Evolutionary conservation across 176 grass and related monocot species (phyloP).

Genomic region (Oryza punctata): DNA sequence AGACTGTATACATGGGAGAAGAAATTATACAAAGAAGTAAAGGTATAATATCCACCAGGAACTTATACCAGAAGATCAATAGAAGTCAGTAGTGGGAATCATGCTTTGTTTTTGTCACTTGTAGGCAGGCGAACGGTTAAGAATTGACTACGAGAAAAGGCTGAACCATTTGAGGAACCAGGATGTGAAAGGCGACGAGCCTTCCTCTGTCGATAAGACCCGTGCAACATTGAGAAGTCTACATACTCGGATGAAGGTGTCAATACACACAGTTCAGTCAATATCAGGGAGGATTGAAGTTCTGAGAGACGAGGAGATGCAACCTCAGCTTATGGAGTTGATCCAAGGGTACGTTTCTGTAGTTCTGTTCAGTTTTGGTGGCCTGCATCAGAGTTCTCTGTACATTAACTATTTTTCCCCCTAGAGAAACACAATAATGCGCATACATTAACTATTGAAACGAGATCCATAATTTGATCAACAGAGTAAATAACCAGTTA

Average conservation of each 20-base stretch:
- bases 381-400: background rate
- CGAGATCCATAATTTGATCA: background rate
- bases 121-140: conserved; percentile 75
- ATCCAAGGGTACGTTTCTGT: conserved; percentile 66
- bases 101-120: conserved; percentile 42
- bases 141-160: conserved; percentile 91
- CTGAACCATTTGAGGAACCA: conserved; percentile 73
- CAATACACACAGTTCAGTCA: conserved; percentile 88
- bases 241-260: conserved; percentile 78
- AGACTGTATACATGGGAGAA: conserved; percentile 96
- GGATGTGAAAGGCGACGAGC: conserved; percentile 71
- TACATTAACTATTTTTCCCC: background rate
- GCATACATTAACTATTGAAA: conserved; percentile 34
- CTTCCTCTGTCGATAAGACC: conserved; percentile 67
- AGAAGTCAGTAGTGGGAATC: background rate
- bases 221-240: conserved; percentile 67
- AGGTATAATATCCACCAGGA: conserved; percentile 52
- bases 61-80: conserved; percentile 13
- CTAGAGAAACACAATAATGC: conserved; percentile 2
- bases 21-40: conserved; percentile 97
- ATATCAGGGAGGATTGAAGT: conserved; percentile 87
- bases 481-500: background rate
- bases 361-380: conserved; percentile 5
- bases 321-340: conserved; percentile 83
- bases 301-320: conserved; percentile 82